Evolutionary conservation across 257 asterid species (phyloP).

Genomic region (Solanum pennellii): DNA sequence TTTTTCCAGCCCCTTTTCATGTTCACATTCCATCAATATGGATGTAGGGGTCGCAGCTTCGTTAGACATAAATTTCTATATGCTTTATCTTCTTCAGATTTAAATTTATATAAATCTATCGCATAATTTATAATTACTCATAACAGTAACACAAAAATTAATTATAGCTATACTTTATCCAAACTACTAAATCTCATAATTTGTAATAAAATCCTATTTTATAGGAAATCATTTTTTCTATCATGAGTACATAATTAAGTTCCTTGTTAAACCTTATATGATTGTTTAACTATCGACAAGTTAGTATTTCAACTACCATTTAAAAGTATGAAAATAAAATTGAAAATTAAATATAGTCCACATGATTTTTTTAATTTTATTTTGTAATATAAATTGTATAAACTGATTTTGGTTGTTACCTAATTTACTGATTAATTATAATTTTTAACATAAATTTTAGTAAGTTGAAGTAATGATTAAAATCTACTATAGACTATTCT

Average conservation of each 20-base stretch:
- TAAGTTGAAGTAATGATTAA: not conserved
- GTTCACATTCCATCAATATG: too few relatives aligned
- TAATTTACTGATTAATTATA: not conserved
- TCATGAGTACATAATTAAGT: not conserved
- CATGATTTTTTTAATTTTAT: not conserved
- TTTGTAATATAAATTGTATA: not conserved
- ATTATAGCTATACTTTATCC: too few relatives aligned
- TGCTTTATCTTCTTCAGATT: too few relatives aligned
- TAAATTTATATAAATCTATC: too few relatives aligned
- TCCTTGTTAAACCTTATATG: not conserved
- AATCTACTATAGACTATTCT: not conserved
- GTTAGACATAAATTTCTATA: too few relatives aligned
- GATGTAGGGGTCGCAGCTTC: too few relatives aligned
- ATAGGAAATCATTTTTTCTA: not conserved
- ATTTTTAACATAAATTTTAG: not conserved
- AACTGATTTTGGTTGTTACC: not conserved
- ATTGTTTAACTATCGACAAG: not conserved
- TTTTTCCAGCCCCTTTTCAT: too few relatives aligned
- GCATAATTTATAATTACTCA: too few relatives aligned
- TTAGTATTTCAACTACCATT: not conserved
- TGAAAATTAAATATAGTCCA: not conserved
- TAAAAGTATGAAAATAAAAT: not conserved
- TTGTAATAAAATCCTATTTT: not conserved
- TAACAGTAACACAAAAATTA: not conserved
- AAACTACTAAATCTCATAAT: not conserved